phyloP scores from a whole-genome alignment of 164 flowering plant species.

The Taxillus chinensis region DNA sequence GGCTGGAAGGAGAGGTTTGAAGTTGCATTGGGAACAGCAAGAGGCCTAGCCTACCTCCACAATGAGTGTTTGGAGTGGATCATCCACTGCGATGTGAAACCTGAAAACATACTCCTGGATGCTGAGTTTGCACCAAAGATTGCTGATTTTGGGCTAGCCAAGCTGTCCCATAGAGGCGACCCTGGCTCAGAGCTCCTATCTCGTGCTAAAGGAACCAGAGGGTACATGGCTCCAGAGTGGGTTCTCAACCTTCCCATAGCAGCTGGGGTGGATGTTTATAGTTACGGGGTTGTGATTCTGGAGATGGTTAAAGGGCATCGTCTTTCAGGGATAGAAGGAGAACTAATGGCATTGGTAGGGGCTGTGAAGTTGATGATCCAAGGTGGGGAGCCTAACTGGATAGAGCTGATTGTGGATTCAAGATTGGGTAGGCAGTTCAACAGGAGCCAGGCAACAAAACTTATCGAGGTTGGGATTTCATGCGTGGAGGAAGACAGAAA shows the following conservation, averaged over 20 bases:
- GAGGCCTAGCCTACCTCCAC: slow-evolving; percentile 28
- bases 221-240: slow-evolving; percentile 36
- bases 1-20: slow-evolving; percentile 22
- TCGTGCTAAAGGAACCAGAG: slow-evolving; percentile 20
- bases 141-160: slow-evolving; percentile 28
- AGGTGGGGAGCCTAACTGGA: slow-evolving; percentile 12
- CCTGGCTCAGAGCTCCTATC: slow-evolving; percentile 14
- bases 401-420: slow-evolving; percentile 21
- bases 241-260: slow-evolving; percentile 22
- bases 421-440: slow-evolving; percentile 16
- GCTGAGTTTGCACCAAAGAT: slow-evolving; percentile 21
- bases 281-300: slow-evolving; percentile 26
- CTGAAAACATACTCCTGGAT: slow-evolving; percentile 27
- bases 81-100: slow-evolving; percentile 31
- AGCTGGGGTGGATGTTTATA: slow-evolving; percentile 26
- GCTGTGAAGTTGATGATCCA: slow-evolving; percentile 16
- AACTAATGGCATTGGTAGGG: slow-evolving; percentile 11
- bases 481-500: slow-evolving; percentile 19
- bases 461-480: slow-evolving; percentile 17
- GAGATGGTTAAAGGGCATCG: slow-evolving; percentile 22
- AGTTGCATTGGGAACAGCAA: slow-evolving; percentile 25
- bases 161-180: slow-evolving; percentile 15
- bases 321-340: slow-evolving; percentile 17
- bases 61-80: slow-evolving; percentile 34
- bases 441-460: slow-evolving; percentile 9